phyloP scores from a whole-genome alignment of 306 rosid genomes.

The Acacia melanoxylon region DNA sequence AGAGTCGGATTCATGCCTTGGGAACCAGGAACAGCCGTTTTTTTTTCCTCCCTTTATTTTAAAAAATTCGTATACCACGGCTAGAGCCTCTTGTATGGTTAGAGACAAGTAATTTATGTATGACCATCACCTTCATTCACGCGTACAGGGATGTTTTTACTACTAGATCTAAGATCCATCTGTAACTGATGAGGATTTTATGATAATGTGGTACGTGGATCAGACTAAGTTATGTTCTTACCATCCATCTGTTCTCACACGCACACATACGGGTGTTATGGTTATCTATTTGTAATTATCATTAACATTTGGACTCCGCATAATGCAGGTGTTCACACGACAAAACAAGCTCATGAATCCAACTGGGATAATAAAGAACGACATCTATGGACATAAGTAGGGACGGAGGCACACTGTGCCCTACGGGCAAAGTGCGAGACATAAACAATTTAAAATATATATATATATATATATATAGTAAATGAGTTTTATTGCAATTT shows the following conservation, averaged over 20 bases:
- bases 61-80: neutral
- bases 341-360: neutral
- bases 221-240: neutral
- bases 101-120: neutral
- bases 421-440: no score
- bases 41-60: neutral
- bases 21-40: neutral
- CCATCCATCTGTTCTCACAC: no score
- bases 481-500: no score
- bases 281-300: no score
- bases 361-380: neutral
- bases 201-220: neutral
- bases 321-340: neutral
- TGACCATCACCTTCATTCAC: neutral
- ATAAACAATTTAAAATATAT: no score
- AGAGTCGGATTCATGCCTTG: neutral
- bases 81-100: neutral
- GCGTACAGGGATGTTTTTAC: neutral
- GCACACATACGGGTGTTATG: no score
- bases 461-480: no score
- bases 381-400: neutral
- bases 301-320: neutral
- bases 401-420: no score
- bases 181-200: neutral
- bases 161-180: neutral